These are phyloP conservation scores for Boletales sp. DNA, from an alignment of 768 basidiomycete species.

Conservation along the genomic window DNA sequence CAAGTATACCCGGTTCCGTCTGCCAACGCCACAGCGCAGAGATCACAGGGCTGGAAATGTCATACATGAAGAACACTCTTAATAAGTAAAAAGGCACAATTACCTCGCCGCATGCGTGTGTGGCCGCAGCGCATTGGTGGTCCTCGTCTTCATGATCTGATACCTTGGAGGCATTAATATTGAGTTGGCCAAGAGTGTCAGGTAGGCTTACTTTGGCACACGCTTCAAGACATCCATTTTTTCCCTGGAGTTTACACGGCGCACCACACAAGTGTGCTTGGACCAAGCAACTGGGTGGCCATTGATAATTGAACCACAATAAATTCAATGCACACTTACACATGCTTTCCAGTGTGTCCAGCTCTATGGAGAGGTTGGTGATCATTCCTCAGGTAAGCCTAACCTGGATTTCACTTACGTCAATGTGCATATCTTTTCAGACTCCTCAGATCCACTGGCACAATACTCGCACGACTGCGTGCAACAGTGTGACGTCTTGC, in stretches of 20 bases:
- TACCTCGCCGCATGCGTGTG: constrained; percentile 57
- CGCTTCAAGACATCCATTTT: constrained; percentile 46
- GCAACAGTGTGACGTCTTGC: constrained; percentile 49
- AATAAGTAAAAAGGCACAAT: not conserved
- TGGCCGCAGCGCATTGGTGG: constrained; percentile 49
- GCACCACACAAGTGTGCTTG: constrained; percentile 53
- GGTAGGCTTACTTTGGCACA: constrained; percentile 46
- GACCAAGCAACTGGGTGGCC: constrained; percentile 44
- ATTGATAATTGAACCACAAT: not conserved
- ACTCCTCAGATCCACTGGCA: constrained; percentile 13
- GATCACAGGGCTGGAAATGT: constrained; percentile 38
- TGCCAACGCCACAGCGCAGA: constrained; percentile 26
- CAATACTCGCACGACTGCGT: constrained; percentile 40
- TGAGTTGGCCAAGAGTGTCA: not conserved
- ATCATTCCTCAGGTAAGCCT: not conserved
- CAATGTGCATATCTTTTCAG: constrained; percentile 38
- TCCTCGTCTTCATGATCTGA: constrained; percentile 44
- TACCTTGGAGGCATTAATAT: constrained; percentile 31
- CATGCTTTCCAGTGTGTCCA: constrained; percentile 51
- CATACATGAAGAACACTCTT: not conserved
- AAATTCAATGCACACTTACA: constrained; percentile 35
- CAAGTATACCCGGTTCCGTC: constrained; percentile 36
- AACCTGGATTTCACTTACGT: constrained; percentile 33
- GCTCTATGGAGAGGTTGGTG: constrained; percentile 34
- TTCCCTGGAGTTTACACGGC: constrained; percentile 43